phyloP scores from a whole-genome alignment of 2,329 filamentous ascomycete species.

The Diaporthe capsici region DNA sequence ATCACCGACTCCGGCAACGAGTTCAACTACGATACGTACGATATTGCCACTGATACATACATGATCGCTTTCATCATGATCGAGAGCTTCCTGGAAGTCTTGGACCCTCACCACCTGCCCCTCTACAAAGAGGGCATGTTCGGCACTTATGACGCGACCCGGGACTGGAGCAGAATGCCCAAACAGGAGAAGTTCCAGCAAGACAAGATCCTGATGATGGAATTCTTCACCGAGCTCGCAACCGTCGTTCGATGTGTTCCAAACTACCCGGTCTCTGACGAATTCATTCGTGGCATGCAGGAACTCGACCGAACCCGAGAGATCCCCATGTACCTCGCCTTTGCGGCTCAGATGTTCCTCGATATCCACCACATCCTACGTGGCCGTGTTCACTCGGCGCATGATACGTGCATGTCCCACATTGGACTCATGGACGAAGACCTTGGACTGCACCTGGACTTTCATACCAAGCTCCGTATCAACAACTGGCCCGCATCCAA shows the following conservation, averaged over 20 bases:
- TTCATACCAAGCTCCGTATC: background rate
- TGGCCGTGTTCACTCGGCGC: background rate
- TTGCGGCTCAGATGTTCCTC: background rate
- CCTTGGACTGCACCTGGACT: background rate
- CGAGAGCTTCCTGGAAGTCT: constrained; percentile 37
- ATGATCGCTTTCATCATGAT: constrained; percentile 42
- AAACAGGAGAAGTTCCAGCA: background rate
- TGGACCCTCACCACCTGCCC: constrained; percentile 41
- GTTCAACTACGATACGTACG: constrained; percentile 49
- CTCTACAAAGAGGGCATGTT: constrained; percentile 47
- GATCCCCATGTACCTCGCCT: constrained; percentile 1
- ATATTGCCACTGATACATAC: constrained; percentile 46
- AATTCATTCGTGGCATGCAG: constrained; percentile 1
- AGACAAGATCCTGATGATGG: background rate
- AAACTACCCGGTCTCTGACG: background rate
- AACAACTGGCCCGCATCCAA: no score
- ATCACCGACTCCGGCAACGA: constrained; percentile 31
- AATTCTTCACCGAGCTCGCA: background rate
- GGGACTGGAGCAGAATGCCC: constrained; percentile 39
- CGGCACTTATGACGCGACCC: constrained; percentile 47
- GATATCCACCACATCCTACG: constrained; percentile 8
- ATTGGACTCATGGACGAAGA: background rate
- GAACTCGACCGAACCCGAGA: background rate
- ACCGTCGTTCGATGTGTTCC: background rate
- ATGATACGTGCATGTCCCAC: background rate